These are phyloP conservation scores for Thraustochytrium sp. DNA, from an alignment of 352 stramenopile genomes.

Conservation along the genomic window DNA sequence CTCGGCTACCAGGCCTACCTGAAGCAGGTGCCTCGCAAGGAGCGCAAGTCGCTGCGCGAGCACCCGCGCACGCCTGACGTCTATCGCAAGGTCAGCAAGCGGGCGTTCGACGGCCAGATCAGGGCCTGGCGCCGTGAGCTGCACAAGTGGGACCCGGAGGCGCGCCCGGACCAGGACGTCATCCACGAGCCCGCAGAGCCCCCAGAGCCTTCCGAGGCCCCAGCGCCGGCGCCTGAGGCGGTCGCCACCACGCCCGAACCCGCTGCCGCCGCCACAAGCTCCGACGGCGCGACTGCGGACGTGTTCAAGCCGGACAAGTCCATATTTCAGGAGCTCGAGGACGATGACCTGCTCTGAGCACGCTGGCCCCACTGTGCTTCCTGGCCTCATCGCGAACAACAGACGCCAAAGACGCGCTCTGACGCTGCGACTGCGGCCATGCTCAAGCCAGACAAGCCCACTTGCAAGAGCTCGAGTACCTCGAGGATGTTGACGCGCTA, in stretches of 20 bases:
- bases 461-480: too few species aligned
- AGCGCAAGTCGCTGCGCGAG: constrained; percentile 44
- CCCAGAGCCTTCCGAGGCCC: neutral
- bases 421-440: too few species aligned
- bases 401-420: too few species aligned
- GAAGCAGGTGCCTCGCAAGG: constrained; percentile 59
- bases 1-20: constrained; percentile 79
- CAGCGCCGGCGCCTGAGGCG: too few species aligned
- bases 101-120: constrained; percentile 69
- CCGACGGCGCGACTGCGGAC: neutral
- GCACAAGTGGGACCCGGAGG: constrained; percentile 66
- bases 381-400: too few species aligned
- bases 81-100: constrained; percentile 65
- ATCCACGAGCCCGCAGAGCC: neutral
- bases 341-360: constrained; percentile 23
- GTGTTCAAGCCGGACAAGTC: neutral
- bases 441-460: too few species aligned
- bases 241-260: too few species aligned
- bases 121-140: constrained; percentile 68
- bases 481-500: too few species aligned
- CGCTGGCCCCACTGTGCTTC: too few species aligned
- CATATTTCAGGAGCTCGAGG: constrained; percentile 11
- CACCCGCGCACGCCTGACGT: constrained; percentile 74
- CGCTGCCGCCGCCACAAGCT: neutral
- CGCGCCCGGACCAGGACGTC: constrained; percentile 1